Evolutionary conservation across 805 yeast species (phyloP), one percentile per base, ranked within the genome.

Genomic region (Wickerhamiella slavikovae): DNA sequence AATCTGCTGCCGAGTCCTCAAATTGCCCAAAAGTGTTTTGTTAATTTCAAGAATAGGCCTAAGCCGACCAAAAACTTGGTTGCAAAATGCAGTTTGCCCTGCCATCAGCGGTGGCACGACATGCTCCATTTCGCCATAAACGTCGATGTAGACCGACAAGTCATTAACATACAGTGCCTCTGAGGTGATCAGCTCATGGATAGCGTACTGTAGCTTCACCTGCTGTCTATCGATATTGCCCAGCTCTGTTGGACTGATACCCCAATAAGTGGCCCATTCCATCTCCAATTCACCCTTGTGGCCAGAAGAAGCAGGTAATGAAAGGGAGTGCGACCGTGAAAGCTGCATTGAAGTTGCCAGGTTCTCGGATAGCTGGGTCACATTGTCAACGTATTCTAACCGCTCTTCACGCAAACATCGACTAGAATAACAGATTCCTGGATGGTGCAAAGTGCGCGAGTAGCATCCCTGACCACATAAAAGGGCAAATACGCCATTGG

Each of bases 101-200:
- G 61, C 58, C 31, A 69, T 45, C 4, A 68, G 41, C 7, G 57
- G 52, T 1, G 68, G 61, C 11, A 49, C 45, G 17, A 55, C 54
- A 10, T 47, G 44, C 29, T 49, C 47, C 34, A 55, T 52, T 15
- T 52, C 54, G 2, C 75, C 72, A 36, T 64, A 69, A 5, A 65
- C 63, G 21, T 64, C 65, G 3, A 74, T 55, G 30, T 77, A 72
- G 3, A 73, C 66, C 36, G 62, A 60, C 2, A 82, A 72, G 42
- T 78, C 62, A 28, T 66, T 68, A 15, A 77, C 62, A 30, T 73
- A 74, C 12, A 68, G 62, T 40, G 73, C 78, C 38, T 78, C 92
- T 27, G 69, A 64, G 32, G 68, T 58, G 17, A 79, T 66, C 28
- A 78, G 52, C 44, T 79, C 93, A 49, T 74, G 80, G 3, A 77